These are phyloP conservation scores for Verruconis gallopava DNA, from an alignment of 2,329 filamentous ascomycete species.

Conservation along the genomic window DNA sequence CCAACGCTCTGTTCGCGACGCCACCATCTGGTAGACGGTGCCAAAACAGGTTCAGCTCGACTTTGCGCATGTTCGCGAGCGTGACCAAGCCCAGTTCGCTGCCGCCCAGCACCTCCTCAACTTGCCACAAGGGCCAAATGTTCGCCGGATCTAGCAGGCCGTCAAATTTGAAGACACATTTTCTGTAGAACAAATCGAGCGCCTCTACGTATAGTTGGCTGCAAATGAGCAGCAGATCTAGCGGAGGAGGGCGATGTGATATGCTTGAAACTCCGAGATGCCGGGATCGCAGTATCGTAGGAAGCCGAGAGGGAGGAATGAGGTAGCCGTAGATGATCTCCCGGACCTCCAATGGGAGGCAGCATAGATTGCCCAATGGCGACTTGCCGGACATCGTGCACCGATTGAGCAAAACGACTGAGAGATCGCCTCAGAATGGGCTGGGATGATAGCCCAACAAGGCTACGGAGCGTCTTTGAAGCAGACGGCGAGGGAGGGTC, in stretches of 20 bases:
- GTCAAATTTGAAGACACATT: not conserved
- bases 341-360: conserved; percentile 6
- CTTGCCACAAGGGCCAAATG: not conserved
- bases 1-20: not conserved
- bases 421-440: too few relatives aligned
- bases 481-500: too few relatives aligned
- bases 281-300: not conserved
- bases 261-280: not conserved
- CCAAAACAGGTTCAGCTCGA: conserved; percentile 6
- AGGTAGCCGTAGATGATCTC: conserved; percentile 3
- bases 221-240: not conserved
- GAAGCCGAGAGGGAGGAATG: not conserved
- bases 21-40: not conserved
- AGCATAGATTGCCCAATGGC: not conserved
- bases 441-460: too few relatives aligned
- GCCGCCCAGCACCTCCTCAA: not conserved
- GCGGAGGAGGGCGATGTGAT: conserved; percentile 1
- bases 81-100: not conserved
- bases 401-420: too few relatives aligned
- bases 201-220: not conserved
- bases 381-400: too few relatives aligned
- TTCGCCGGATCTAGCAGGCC: not conserved
- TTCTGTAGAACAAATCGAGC: not conserved
- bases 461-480: too few relatives aligned
- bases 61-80: not conserved